These are phyloP conservation scores for Fragaria nilgerrensis DNA, from an alignment of 306 rosid genomes.

Conservation along the genomic window DNA sequence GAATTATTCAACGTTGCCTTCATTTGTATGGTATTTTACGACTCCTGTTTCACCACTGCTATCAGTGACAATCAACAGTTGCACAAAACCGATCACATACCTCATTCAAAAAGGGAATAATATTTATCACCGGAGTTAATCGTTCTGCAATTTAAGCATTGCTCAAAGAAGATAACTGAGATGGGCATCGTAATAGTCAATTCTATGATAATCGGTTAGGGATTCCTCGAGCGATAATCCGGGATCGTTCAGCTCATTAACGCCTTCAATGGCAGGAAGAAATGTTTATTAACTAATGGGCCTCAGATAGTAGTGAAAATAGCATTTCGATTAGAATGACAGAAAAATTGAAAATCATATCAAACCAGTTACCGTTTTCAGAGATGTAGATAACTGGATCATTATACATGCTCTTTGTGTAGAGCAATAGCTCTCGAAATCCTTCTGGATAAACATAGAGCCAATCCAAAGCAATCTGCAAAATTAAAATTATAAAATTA, in stretches of 20 bases:
- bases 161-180: conserved; percentile 46
- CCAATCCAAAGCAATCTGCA: conserved; percentile 52
- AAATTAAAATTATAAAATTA: neutral
- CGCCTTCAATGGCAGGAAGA: conserved; percentile 33
- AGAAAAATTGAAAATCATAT: conserved; percentile 2
- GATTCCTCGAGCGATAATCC: conserved; percentile 36
- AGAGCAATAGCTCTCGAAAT: conserved; percentile 39
- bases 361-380: conserved; percentile 45
- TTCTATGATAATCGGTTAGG: conserved; percentile 40
- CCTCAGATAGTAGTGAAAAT: neutral
- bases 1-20: too few species aligned
- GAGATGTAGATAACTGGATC: conserved; percentile 54
- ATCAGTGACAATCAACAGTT: too few species aligned
- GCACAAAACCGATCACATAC: too few species aligned
- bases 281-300: neutral
- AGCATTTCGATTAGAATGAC: neutral
- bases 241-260: conserved; percentile 41
- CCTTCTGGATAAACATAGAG: conserved; percentile 51
- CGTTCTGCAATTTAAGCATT: neutral
- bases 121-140: too few species aligned
- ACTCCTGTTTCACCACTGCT: too few species aligned
- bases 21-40: too few species aligned
- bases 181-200: conserved; percentile 53
- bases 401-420: conserved; percentile 43
- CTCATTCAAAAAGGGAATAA: too few species aligned